Evolutionary conservation across 805 yeast genomes (phyloP).

Genomic region (Schwanniomyces yamadae): DNA sequence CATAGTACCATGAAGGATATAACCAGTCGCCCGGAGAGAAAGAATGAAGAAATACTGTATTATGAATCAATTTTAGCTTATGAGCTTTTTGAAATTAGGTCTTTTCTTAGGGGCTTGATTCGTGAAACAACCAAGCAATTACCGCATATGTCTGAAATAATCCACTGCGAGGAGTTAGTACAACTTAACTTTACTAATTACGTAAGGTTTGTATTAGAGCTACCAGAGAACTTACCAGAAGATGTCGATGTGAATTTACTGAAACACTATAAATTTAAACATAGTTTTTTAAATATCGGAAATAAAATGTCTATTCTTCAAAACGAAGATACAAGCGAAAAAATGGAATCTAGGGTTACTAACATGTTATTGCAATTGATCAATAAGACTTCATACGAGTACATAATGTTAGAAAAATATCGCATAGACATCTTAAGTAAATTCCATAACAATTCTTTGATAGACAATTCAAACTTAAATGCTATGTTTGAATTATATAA

Average conservation of each 20-base stretch:
- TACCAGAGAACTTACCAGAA: slow-evolving; percentile 23
- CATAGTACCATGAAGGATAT: slow-evolving; percentile 10
- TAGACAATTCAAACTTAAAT: slow-evolving; percentile 24
- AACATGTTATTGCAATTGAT: slow-evolving; percentile 28
- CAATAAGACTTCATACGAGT: slow-evolving; percentile 38
- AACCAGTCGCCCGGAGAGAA: slow-evolving; percentile 7
- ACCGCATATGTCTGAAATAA: slow-evolving; percentile 5
- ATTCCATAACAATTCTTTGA: slow-evolving; percentile 29
- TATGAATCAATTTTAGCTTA: slow-evolving; percentile 33
- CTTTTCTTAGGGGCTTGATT: slow-evolving; percentile 26
- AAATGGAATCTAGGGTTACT: slow-evolving; percentile 12
- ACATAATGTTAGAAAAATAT: slow-evolving; percentile 38
- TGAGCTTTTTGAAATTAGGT: slow-evolving; percentile 26
- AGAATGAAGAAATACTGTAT: slow-evolving; percentile 11
- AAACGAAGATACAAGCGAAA: slow-evolving; percentile 26
- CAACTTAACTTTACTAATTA: slow-evolving; percentile 40
- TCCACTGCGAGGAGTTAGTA: slow-evolving; percentile 34
- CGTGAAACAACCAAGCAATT: slow-evolving; percentile 11
- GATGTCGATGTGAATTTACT: slow-evolving; percentile 19
- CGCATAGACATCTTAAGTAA: slow-evolving; percentile 36
- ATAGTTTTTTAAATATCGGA: slow-evolving; percentile 24
- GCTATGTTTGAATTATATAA: slow-evolving; percentile 23
- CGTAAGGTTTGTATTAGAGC: slow-evolving; percentile 29
- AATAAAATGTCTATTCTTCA: slow-evolving; percentile 24
- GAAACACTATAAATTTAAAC: slow-evolving; percentile 29